Evolutionary conservation across 2,329 filamentous ascomycete species (phyloP).

Genomic region (Arthrobotrys pseudoclavata): DNA sequence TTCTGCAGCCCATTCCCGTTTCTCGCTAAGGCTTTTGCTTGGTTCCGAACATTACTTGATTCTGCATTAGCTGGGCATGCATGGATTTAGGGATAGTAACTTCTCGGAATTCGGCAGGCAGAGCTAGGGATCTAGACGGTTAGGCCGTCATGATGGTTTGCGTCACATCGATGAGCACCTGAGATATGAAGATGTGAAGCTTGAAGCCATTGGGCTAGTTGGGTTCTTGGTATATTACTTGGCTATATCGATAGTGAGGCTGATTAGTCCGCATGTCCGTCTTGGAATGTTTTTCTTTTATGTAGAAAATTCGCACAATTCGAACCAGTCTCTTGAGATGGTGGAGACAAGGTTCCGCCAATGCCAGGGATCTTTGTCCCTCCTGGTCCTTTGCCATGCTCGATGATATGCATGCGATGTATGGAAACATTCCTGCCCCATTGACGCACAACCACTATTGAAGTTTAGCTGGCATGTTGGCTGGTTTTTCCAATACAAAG

Average conservation of each 20-base stretch:
- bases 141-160: slow-evolving; percentile 13
- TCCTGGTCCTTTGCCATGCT: slow-evolving; percentile 25
- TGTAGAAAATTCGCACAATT: slow-evolving; percentile 6
- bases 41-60: slow-evolving; percentile 45
- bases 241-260: background rate
- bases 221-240: slow-evolving; percentile 24
- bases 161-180: slow-evolving; percentile 28
- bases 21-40: slow-evolving; percentile 36
- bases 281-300: slow-evolving; percentile 1
- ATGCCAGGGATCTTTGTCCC: slow-evolving; percentile 32
- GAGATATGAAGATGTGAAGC: slow-evolving; percentile 18
- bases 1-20: slow-evolving; percentile 35
- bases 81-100: slow-evolving; percentile 30
- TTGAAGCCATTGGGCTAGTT: slow-evolving; percentile 2
- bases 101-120: slow-evolving; percentile 28
- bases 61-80: slow-evolving; percentile 34
- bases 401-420: slow-evolving; percentile 53
- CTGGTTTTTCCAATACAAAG: slow-evolving; percentile 28
- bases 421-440: slow-evolving; percentile 30
- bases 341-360: slow-evolving; percentile 45
- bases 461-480: slow-evolving; percentile 42
- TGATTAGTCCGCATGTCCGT: slow-evolving; percentile 23
- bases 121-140: slow-evolving; percentile 13
- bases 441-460: slow-evolving; percentile 24
- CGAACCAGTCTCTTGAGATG: slow-evolving; percentile 3